Base-by-base conservation (phyloP, 2,329 filamentous ascomycete genomes). In the Fusarium sp. region DNA sequence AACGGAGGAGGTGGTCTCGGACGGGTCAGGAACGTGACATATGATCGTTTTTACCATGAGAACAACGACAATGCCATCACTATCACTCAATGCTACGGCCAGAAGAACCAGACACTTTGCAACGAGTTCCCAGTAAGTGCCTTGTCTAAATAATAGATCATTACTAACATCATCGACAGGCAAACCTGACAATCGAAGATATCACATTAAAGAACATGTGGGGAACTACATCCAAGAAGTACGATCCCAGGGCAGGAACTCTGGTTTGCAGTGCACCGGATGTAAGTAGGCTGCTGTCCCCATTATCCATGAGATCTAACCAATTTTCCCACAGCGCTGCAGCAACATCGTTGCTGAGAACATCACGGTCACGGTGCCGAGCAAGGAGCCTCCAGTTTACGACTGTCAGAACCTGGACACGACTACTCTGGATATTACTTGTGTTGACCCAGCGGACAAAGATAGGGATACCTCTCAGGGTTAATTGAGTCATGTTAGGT, bases 1-100 rank as follows among this genome's bases (percentile, higher is more conserved):
- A 89, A 89, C 76, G 92, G 92, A 8, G 91, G 92, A n/a, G 92
- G 78, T 5, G 78, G 78, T 23, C 74, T 79, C 1, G 78, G 92
- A 30, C 84, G 85, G 43, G 92, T 94, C 56, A 86, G 85, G 67
- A 94, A 94, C 79, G 87, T 93, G 70, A 93, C 91, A 1, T 93
- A 92, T 79, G 88, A 92, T 67, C 86, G 84, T 5, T 91, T 93
- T 83, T 78, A 83, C 41, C 85, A 91, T 69, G 81, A 86, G 39
- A 92, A 92, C 70, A 91, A 92, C 70, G 91, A 93, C 78, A 78
- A 76, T 23, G 78, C 77, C 3, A 80, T 80, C 16, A 80, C 78
- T 0, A 80, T 80, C 11, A 79, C 79, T 8, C 78, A 80, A 16
- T 80, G 78, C 14, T 80, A 80, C 30, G 78, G 78, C 0, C 77